Evolutionary conservation across 345 rosid species (phyloP), one percentile per base, ranked within the genome.

Genomic region (Passiflora organensis): DNA sequence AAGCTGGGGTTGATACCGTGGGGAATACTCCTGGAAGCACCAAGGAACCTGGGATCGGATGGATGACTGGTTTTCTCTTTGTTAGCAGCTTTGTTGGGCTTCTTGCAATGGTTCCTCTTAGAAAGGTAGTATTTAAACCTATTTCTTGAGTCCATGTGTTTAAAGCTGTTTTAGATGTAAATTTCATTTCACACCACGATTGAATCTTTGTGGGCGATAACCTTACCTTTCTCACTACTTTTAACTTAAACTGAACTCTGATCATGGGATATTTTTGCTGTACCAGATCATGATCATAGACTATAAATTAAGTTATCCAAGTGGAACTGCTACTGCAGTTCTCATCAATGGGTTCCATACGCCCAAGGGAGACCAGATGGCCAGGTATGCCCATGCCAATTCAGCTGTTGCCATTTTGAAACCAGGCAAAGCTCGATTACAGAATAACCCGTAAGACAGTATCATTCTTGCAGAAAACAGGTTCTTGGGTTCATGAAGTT

Each of bases 321-420:
- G 95, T 73, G 96, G 96, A 71, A 85, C 97, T 19, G 97, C 97
- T 44, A 85, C 96, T 6, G 96, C 97, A 15, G 80, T 80, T 68
- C 85, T 91, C 43, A 91, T 91, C 14, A 87, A 87, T 48, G 95
- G 95, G 5, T 91, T 91, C 63, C 97, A 91, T 56, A 75, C 96
- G 55, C 78, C 84, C 21, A 79, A 78, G 69, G 87, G 97, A 70
- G 73, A 83, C 55, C 71, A 71, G 53, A 73, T 63, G 32, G 97
- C 96, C 13, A 83, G 82, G 97, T 91, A 87, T 18, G 75, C 53
- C 53, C 32, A 34, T 51, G 6, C 14, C 17, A 13, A 8, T 2
- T 13, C 43, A 11, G 43, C 43, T 41, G 14, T 41, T 41, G 13
- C 43, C 13, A 15, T 41, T 41, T 41, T 41, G 43, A 41, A 4